Evolutionary conservation across 1,284 basidiomycete genomes (phyloP).

Genomic region (Boletus sp.): DNA sequence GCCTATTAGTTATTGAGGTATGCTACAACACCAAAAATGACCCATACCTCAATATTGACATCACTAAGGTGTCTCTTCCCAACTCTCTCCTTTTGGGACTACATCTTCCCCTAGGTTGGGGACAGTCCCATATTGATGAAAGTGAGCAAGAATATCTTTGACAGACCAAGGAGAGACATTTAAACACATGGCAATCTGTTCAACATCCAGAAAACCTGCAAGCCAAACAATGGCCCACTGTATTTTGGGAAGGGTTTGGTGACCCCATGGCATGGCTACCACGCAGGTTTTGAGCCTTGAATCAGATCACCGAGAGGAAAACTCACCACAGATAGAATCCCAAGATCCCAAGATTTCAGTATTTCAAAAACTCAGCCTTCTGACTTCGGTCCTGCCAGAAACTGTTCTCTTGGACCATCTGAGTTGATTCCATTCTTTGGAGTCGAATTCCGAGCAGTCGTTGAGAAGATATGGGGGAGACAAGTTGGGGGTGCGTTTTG

Average conservation of each 20-base stretch:
- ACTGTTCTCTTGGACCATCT: no score
- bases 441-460: no score
- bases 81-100: neutral
- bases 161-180: neutral
- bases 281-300: no score
- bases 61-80: neutral
- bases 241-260: neutral
- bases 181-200: neutral
- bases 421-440: no score
- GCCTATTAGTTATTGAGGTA: no score
- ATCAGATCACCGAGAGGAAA: no score
- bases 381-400: no score
- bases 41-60: neutral
- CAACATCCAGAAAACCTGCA: neutral
- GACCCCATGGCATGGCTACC: neutral
- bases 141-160: neutral
- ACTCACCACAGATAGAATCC: no score
- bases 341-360: no score
- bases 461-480: no score
- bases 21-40: neutral
- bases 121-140: neutral
- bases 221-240: neutral
- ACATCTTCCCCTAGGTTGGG: neutral
- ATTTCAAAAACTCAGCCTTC: no score
- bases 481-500: no score